A percentile compares a stretch with the other conserved stretches of the same genome.
These are phyloP conservation scores for Rhododendron ovatum DNA, from an alignment of 148 eudicot genomes.

Conservation along the genomic window DNA sequence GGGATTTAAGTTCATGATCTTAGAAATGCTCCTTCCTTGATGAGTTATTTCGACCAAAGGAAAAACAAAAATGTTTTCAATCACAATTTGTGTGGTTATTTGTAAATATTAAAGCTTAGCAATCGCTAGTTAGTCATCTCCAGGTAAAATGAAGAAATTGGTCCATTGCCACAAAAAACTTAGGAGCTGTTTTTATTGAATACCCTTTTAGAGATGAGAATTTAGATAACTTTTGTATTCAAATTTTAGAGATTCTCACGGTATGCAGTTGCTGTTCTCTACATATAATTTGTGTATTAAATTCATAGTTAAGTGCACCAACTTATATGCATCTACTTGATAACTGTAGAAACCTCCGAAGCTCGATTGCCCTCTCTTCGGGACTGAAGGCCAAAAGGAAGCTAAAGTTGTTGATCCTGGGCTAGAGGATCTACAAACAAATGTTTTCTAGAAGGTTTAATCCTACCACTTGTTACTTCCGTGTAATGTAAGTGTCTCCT, in stretches of 20 bases:
- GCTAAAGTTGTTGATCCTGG: slow-evolving; percentile 46
- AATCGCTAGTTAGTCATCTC: neutral
- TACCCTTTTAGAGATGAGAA: neutral
- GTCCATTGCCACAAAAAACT: neutral
- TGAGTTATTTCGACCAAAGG: neutral
- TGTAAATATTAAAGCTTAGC: neutral
- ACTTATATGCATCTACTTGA: neutral
- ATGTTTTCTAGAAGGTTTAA: slow-evolving; percentile 55
- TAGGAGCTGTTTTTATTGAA: neutral
- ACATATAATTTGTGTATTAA: neutral
- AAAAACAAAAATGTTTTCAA: neutral
- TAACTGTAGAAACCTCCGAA: slow-evolving; percentile 64
- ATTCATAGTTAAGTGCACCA: neutral
- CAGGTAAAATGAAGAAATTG: neutral
- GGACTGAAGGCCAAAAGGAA: slow-evolving; percentile 40
- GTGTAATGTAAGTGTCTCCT: neutral
- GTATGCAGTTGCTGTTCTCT: neutral
- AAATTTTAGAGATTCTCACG: neutral
- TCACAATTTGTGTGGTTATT: neutral
- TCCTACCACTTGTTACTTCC: neutral
- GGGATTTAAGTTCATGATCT: neutral
- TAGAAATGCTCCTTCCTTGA: neutral
- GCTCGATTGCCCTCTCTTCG: slow-evolving; percentile 55
- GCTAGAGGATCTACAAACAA: slow-evolving; percentile 72
- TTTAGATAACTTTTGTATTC: neutral